Evolutionary conservation across 768 basidiomycete species (phyloP).

Genomic region (Termitomyces sp.): DNA sequence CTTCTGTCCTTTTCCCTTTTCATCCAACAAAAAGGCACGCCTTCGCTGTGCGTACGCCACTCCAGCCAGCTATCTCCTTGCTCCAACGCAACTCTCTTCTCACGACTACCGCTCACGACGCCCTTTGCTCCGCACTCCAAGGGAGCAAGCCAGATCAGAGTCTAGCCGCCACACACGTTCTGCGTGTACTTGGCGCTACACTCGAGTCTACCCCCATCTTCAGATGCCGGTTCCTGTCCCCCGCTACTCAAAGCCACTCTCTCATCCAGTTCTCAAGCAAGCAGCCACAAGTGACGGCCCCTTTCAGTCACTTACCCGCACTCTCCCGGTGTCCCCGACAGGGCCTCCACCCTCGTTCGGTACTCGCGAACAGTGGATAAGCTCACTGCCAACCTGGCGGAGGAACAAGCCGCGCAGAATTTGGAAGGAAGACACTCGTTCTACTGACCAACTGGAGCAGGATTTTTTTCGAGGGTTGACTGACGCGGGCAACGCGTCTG

Average conservation of each 20-base stretch:
- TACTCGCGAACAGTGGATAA: slow-evolving; percentile 69
- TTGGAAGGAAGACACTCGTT: slow-evolving; percentile 50
- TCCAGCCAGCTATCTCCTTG: slow-evolving; percentile 15
- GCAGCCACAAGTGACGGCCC: slow-evolving; percentile 37
- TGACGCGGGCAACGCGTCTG: slow-evolving; percentile 68
- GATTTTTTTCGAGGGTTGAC: slow-evolving; percentile 73
- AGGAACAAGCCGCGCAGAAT: slow-evolving; percentile 60
- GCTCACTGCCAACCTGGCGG: slow-evolving; percentile 66
- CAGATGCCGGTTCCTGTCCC: slow-evolving; percentile 90
- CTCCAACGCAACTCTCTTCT: slow-evolving; percentile 23
- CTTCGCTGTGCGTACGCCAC: slow-evolving; percentile 90
- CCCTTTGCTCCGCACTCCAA: slow-evolving; percentile 29
- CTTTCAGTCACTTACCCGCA: slow-evolving; percentile 48
- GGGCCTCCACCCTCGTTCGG: slow-evolving; percentile 62
- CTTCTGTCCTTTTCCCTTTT: slow-evolving; percentile 22
- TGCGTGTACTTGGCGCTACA: slow-evolving; percentile 38
- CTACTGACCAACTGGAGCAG: slow-evolving; percentile 31
- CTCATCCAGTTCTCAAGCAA: slow-evolving; percentile 65
- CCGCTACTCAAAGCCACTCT: slow-evolving; percentile 46
- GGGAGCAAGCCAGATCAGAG: slow-evolving; percentile 40
- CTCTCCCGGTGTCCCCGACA: slow-evolving; percentile 53
- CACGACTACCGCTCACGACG: slow-evolving; percentile 64
- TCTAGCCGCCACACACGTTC: slow-evolving; percentile 32
- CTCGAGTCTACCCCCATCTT: slow-evolving; percentile 36
- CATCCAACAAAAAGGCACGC: slow-evolving; percentile 75